phyloP scores from a whole-genome alignment of 2,329 filamentous ascomycete genomes.

The Talaromyces amestolkiae region DNA sequence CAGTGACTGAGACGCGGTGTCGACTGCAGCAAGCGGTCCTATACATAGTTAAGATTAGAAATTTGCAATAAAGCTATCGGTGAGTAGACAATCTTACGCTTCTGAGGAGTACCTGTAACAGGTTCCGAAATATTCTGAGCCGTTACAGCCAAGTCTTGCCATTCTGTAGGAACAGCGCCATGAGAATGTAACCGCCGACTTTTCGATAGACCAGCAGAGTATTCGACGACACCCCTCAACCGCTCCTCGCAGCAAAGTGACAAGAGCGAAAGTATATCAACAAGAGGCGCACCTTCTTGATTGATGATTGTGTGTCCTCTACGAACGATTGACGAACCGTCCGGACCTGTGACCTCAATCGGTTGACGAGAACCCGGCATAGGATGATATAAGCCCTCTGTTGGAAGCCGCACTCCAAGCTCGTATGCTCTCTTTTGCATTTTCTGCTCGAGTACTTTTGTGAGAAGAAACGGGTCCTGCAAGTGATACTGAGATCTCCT shows the following conservation, averaged over 20 bases:
- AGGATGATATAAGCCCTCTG: slow-evolving; percentile 53
- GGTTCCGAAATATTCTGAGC: slow-evolving; percentile 29
- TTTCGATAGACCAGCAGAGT: slow-evolving; percentile 67
- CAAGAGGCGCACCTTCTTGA: slow-evolving; percentile 64
- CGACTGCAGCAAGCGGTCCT: slow-evolving; percentile 41
- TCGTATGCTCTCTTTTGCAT: slow-evolving; percentile 59
- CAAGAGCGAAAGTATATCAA: slow-evolving; percentile 78
- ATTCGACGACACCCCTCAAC: slow-evolving; percentile 71
- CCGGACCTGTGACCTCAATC: slow-evolving; percentile 56
- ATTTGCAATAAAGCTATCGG: slow-evolving; percentile 18
- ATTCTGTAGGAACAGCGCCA: slow-evolving; percentile 73
- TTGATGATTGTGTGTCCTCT: slow-evolving; percentile 70
- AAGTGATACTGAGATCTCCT: slow-evolving; percentile 67
- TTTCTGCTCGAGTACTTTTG: slow-evolving; percentile 56
- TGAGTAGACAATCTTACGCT: slow-evolving; percentile 35
- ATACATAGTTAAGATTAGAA: background rate
- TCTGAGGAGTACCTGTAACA: slow-evolving; percentile 32
- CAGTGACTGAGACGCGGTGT: slow-evolving; percentile 45
- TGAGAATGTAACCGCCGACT: slow-evolving; percentile 76
- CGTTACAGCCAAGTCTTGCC: slow-evolving; percentile 64
- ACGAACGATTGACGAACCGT: slow-evolving; percentile 62
- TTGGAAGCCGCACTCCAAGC: slow-evolving; percentile 58
- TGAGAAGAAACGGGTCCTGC: slow-evolving; percentile 68
- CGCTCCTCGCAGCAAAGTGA: slow-evolving; percentile 81
- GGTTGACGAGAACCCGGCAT: slow-evolving; percentile 43